Percentiles rank a stretch among this genome's conserved stretches.
Conservation (phyloP, 805 yeast genomes). For the Yamadazyma kitorensis region DNA sequence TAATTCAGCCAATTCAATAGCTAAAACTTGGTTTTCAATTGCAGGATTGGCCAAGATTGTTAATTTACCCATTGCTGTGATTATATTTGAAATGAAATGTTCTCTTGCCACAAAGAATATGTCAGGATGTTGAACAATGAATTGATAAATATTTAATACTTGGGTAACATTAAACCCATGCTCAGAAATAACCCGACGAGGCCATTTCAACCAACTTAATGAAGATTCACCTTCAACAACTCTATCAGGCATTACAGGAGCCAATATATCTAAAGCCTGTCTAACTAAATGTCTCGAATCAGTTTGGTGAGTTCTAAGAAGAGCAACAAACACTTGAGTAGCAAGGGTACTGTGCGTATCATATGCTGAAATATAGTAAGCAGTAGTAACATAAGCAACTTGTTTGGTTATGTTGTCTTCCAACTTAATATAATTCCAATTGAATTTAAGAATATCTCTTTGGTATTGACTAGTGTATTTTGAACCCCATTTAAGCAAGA, state of each 20-base stretch:
- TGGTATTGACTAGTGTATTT: constrained; percentile 54
- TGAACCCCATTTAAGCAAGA: constrained; percentile 69
- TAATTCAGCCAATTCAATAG: constrained; percentile 85
- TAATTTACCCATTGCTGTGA: constrained; percentile 88
- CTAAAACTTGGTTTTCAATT: constrained; percentile 76
- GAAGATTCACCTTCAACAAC: constrained; percentile 54
- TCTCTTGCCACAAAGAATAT: constrained; percentile 84
- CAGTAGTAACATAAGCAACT: constrained; percentile 85
- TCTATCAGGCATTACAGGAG: constrained; percentile 78
- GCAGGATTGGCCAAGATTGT: constrained; percentile 76
- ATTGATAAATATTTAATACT: constrained; percentile 83
- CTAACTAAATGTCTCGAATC: constrained; percentile 82
- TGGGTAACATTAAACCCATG: constrained; percentile 85
- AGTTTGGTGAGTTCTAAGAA: constrained; percentile 76
- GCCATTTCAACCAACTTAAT: constrained; percentile 87
- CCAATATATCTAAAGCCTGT: constrained; percentile 83
- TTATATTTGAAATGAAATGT: constrained; percentile 82
- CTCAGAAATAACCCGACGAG: constrained; percentile 86
- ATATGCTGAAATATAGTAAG: constrained; percentile 80
- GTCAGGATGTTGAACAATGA: constrained; percentile 81
- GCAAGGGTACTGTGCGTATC: constrained; percentile 89
- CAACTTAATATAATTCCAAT: constrained; percentile 88
- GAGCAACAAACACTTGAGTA: constrained; percentile 87
- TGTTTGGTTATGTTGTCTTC: constrained; percentile 90
- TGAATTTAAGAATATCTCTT: constrained; percentile 86